A percentile compares a stretch with the other conserved stretches of the same genome.
Evolutionary conservation across 2,329 filamentous ascomycete species (phyloP).

Genomic region (Exophiala alcalophila): DNA sequence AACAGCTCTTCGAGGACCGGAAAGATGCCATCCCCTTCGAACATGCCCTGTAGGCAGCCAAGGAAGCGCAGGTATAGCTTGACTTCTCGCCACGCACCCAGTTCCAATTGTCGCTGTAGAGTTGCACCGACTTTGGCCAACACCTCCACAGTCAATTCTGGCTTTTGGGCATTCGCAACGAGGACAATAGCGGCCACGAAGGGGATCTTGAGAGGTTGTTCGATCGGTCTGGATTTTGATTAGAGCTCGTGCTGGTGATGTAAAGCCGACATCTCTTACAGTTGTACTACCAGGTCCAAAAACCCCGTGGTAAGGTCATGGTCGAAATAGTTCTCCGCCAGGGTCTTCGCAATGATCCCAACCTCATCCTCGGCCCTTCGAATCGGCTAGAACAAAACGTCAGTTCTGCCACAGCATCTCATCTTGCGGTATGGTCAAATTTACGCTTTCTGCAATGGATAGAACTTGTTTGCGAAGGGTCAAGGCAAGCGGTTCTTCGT

Average conservation of each 20-base stretch:
- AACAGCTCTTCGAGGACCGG: slow-evolving; percentile 86
- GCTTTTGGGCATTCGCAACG: slow-evolving; percentile 72
- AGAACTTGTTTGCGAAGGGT: slow-evolving; percentile 76
- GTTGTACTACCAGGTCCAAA: slow-evolving; percentile 68
- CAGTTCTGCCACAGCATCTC: too few relatives aligned
- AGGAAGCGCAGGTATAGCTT: slow-evolving; percentile 89
- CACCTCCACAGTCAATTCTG: slow-evolving; percentile 70
- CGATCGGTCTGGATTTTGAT: slow-evolving; percentile 56
- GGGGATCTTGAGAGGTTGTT: slow-evolving; percentile 97
- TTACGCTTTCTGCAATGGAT: slow-evolving; percentile 71
- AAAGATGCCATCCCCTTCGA: slow-evolving; percentile 83
- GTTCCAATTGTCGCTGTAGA: slow-evolving; percentile 64
- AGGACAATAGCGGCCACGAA: slow-evolving; percentile 84
- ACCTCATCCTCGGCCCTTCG: slow-evolving; percentile 77
- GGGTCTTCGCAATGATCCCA: slow-evolving; percentile 67
- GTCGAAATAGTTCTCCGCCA: slow-evolving; percentile 83
- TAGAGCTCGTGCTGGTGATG: slow-evolving; percentile 2
- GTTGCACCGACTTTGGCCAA: slow-evolving; percentile 61
- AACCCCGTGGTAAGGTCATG: slow-evolving; percentile 72
- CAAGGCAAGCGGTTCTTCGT: slow-evolving; percentile 68
- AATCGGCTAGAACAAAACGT: too few relatives aligned
- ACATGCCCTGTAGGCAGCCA: slow-evolving; percentile 75
- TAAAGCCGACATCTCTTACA: slow-evolving; percentile 49
- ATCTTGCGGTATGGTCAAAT: too few relatives aligned
- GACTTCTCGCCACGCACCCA: slow-evolving; percentile 81